Percentiles rank a stretch among this genome's conserved stretches.
These are phyloP conservation scores for Selaginella moellendorffii DNA, from an alignment of 75 land plant genomes.

Conservation along the genomic window DNA sequence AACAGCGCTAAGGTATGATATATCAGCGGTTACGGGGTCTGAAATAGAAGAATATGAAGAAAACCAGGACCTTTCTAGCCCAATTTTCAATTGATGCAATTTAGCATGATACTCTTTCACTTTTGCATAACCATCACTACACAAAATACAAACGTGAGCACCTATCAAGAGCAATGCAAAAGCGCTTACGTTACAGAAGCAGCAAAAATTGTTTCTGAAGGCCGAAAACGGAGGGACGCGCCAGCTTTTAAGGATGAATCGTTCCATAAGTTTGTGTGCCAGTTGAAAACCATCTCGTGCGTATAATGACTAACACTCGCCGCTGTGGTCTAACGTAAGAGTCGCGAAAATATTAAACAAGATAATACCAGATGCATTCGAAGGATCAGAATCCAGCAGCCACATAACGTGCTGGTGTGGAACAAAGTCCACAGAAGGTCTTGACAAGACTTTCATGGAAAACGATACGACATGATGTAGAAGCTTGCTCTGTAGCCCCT, in stretches of 20 bases:
- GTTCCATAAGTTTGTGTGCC: conserved; percentile 70
- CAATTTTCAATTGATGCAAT: background rate
- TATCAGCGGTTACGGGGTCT: background rate
- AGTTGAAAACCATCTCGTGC: conserved; percentile 57
- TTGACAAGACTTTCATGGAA: conserved; percentile 43
- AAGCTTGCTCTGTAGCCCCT: background rate
- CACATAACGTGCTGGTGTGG: conserved; percentile 80
- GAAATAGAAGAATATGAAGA: background rate
- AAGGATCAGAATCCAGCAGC: conserved; percentile 47
- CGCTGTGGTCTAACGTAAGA: background rate
- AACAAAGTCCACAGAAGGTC: conserved; percentile 54
- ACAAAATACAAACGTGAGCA: background rate
- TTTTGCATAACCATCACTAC: background rate
- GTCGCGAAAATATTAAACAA: background rate
- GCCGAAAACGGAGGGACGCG: background rate
- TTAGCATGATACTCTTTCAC: background rate
- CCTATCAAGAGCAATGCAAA: background rate
- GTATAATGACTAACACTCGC: conserved; percentile 19
- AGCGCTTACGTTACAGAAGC: background rate
- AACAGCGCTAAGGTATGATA: background rate
- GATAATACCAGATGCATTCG: conserved; percentile 27
- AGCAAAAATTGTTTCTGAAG: background rate
- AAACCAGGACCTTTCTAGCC: background rate
- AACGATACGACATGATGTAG: conserved; percentile 9
- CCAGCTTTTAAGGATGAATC: background rate